phyloP scores from a whole-genome alignment of 192 early-diverging fungal genomes.

The Diversispora eburnea region DNA sequence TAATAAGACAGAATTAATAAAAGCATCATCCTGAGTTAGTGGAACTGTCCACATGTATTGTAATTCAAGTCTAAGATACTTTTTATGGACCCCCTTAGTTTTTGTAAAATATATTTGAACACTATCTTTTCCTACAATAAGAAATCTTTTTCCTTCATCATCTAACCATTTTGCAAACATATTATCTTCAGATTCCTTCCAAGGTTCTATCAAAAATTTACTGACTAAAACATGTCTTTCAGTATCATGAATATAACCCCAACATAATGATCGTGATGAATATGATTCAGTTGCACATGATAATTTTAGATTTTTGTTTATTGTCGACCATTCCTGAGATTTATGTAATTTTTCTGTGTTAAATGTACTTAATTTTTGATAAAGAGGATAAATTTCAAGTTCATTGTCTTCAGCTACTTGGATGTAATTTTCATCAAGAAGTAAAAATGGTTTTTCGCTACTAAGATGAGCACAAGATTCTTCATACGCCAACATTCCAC shows the following conservation, averaged over 20 bases:
- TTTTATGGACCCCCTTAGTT: background rate
- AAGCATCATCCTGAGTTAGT: background rate
- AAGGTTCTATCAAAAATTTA: background rate
- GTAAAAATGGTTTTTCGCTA: background rate
- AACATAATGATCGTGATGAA: background rate
- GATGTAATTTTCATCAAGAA: background rate
- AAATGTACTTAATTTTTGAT: background rate
- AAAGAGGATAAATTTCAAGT: background rate
- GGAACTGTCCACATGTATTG: constrained; percentile 9
- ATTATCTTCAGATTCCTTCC: background rate
- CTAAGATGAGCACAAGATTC: background rate
- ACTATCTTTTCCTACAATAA: background rate
- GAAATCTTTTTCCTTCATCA: background rate
- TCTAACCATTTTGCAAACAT: background rate
- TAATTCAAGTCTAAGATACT: background rate
- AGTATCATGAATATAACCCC: background rate
- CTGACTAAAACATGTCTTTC: background rate
- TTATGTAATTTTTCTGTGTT: background rate
- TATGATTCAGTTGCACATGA: background rate
- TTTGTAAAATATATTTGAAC: constrained; percentile 7
- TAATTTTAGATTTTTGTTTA: background rate
- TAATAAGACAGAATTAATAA: background rate
- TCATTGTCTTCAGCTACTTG: background rate
- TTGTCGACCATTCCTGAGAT: background rate
- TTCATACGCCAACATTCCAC: background rate